Conservation (phyloP, 257 asterid genomes). For the Henckelia pumila region DNA sequence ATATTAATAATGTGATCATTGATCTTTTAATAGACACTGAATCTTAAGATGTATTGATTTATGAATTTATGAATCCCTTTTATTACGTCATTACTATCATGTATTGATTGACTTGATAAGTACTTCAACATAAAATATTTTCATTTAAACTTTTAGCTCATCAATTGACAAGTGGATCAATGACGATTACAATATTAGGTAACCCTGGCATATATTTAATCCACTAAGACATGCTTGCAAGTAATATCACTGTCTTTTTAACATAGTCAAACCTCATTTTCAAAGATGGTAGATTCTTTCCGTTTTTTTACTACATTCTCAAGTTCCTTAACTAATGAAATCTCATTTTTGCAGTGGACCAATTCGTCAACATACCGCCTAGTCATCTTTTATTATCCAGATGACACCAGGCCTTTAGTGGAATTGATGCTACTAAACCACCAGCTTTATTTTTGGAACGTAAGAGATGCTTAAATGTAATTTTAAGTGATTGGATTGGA, state of each 20-base stretch:
- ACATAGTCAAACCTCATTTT: neutral
- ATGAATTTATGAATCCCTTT: no score
- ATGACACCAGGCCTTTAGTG: neutral
- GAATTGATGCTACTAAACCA: neutral
- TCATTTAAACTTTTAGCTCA: no score
- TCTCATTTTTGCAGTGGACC: no score
- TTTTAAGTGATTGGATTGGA: neutral
- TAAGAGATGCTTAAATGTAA: neutral
- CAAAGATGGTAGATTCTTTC: no score
- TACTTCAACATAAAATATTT: no score
- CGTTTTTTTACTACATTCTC: no score
- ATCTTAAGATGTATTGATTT: neutral
- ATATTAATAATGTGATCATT: neutral
- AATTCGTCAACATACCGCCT: neutral
- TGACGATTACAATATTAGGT: no score
- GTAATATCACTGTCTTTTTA: neutral
- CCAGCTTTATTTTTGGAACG: neutral
- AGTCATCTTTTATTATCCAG: neutral
- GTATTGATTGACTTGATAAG: neutral
- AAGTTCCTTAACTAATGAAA: no score
- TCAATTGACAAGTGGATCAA: neutral
- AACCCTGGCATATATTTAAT: no score
- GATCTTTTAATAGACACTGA: neutral
- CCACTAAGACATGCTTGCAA: neutral
- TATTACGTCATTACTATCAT: neutral